Evolutionary conservation across 2,329 filamentous ascomycete species (phyloP).

Genomic region (Didymella segeticola): DNA sequence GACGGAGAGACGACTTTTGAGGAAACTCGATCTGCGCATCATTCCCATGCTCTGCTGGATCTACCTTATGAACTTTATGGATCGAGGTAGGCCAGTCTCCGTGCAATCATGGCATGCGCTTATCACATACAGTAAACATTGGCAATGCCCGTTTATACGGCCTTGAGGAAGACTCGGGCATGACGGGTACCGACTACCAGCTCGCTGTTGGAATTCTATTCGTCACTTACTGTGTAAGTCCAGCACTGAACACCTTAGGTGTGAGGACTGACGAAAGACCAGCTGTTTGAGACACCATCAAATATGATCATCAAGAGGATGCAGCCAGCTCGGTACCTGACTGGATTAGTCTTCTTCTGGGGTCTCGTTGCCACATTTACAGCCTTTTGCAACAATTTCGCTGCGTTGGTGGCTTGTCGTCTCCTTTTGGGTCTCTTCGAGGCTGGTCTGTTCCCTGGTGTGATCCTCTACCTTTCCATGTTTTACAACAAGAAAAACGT

Average conservation of each 20-base stretch:
- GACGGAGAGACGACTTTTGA: conserved; percentile 56
- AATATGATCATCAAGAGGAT: conserved; percentile 57
- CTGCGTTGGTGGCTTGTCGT: conserved; percentile 34
- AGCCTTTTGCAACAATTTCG: conserved; percentile 36
- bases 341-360: conserved; percentile 34
- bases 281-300: conserved; percentile 54
- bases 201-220: conserved; percentile 34
- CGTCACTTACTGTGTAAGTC: conserved; percentile 35
- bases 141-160: conserved; percentile 52
- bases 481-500: conserved; percentile 51
- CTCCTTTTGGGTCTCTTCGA: conserved; percentile 41
- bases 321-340: conserved; percentile 33
- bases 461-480: conserved; percentile 36
- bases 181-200: conserved; percentile 31
- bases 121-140: conserved; percentile 21
- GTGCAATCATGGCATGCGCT: neutral
- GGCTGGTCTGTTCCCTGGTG: conserved; percentile 36
- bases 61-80: conserved; percentile 55
- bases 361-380: conserved; percentile 31
- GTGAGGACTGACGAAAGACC: conserved; percentile 34
- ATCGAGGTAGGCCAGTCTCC: conserved; percentile 51
- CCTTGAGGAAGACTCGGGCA: conserved; percentile 27
- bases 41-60: conserved; percentile 63
- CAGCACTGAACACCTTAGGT: conserved; percentile 15
- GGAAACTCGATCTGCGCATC: conserved; percentile 58